These are phyloP conservation scores for Curvularia eragrostidis DNA, from an alignment of 2,329 filamentous ascomycete species.

Conservation along the genomic window DNA sequence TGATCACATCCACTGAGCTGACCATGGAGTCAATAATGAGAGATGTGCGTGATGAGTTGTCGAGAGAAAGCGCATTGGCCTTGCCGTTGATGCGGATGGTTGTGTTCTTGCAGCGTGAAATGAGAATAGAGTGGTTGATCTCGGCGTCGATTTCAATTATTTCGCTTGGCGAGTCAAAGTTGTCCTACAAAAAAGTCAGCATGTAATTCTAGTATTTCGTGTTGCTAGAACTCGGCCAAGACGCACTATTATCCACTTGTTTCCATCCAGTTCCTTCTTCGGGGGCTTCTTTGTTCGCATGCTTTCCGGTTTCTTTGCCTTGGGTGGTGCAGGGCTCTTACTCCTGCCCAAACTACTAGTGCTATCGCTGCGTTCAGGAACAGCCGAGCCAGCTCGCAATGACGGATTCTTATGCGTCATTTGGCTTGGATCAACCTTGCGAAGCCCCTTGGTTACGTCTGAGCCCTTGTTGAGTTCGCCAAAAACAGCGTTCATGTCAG, in stretches of 20 bases:
- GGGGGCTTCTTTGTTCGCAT: slow-evolving; percentile 58
- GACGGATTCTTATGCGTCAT: slow-evolving; percentile 99
- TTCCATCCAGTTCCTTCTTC: slow-evolving; percentile 63
- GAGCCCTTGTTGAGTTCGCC: slow-evolving; percentile 88
- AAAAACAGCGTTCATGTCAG: slow-evolving; percentile 86
- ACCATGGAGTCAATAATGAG: slow-evolving; percentile 89
- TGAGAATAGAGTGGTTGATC: slow-evolving; percentile 87
- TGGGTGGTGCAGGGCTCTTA: slow-evolving; percentile 84
- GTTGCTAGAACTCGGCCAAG: slow-evolving; percentile 51
- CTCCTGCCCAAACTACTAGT: slow-evolving; percentile 59
- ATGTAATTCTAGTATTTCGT: too few species aligned
- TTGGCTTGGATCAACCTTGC: slow-evolving; percentile 91
- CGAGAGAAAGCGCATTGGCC: slow-evolving; percentile 94
- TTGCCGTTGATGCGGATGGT: slow-evolving; percentile 91
- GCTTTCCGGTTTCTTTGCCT: slow-evolving; percentile 63
- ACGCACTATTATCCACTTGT: slow-evolving; percentile 81
- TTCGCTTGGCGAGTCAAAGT: slow-evolving; percentile 78
- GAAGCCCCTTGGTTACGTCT: slow-evolving; percentile 83
- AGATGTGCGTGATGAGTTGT: slow-evolving; percentile 84
- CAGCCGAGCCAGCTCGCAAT: slow-evolving; percentile 74
- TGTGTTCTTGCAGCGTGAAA: slow-evolving; percentile 88
- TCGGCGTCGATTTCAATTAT: slow-evolving; percentile 82
- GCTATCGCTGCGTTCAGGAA: slow-evolving; percentile 65
- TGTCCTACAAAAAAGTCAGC: slow-evolving; percentile 63
- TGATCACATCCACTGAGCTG: slow-evolving; percentile 92